phyloP scores from a whole-genome alignment of 1,284 basidiomycete species.

The Grifola frondosa region DNA sequence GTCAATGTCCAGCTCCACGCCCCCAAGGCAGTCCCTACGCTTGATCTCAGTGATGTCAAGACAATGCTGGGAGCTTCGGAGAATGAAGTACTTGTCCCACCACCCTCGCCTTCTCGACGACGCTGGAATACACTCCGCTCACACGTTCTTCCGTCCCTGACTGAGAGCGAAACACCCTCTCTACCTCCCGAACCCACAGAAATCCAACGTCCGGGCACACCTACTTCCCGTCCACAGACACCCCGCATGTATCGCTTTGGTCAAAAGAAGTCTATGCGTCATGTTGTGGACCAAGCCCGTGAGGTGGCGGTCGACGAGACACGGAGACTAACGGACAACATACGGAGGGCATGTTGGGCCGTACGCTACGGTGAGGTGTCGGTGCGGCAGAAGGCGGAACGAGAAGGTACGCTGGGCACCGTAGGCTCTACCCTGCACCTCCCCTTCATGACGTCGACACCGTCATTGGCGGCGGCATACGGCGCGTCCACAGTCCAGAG shows the following conservation, averaged over 20 bases:
- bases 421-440: conserved; percentile 42
- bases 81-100: conserved; percentile 9
- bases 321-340: conserved; percentile 47
- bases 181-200: conserved; percentile 23
- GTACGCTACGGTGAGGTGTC: conserved; percentile 39
- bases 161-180: conserved; percentile 20
- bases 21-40: conserved; percentile 9
- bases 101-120: conserved; percentile 41
- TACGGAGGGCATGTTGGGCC: conserved; percentile 50
- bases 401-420: conserved; percentile 34
- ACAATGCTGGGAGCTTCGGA: conserved; percentile 1
- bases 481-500: conserved; percentile 27
- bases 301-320: conserved; percentile 45
- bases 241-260: conserved; percentile 57
- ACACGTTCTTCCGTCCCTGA: conserved; percentile 44
- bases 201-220: conserved; percentile 23
- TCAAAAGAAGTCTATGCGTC: conserved; percentile 52
- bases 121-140: conserved; percentile 55
- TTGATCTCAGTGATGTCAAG: conserved; percentile 13
- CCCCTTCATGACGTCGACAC: conserved; percentile 48
- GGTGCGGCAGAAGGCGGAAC: conserved; percentile 34
- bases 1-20: conserved; percentile 3
- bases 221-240: conserved; percentile 32
- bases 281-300: conserved; percentile 59
- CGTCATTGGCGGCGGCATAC: conserved; percentile 31